These are phyloP conservation scores for Pyrus communis DNA, from an alignment of 306 rosid species.

Conservation along the genomic window DNA sequence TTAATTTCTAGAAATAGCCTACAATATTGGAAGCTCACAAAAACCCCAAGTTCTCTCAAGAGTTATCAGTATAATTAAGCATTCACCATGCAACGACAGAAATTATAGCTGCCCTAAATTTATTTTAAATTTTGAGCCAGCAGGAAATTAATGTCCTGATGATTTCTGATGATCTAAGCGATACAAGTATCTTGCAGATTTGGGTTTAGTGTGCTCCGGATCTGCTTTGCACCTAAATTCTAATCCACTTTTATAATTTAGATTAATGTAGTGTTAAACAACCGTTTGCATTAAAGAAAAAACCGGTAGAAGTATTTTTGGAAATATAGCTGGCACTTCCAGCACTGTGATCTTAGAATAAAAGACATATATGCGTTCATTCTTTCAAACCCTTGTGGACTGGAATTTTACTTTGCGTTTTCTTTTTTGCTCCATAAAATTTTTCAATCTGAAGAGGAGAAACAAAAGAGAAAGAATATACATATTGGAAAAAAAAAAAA, in stretches of 20 bases:
- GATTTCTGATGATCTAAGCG: too few species aligned
- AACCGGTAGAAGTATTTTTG: too few species aligned
- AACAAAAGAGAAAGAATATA: neutral
- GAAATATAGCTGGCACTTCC: neutral
- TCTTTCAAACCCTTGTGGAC: neutral
- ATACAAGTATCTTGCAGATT: too few species aligned
- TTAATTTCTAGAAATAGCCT: neutral
- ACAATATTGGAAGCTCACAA: neutral
- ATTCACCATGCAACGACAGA: neutral
- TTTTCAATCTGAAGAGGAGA: neutral
- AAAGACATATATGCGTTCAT: neutral
- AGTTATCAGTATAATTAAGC: neutral
- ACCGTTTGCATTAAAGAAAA: too few species aligned
- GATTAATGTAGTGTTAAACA: too few species aligned
- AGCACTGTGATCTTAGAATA: neutral
- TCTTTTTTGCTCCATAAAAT: neutral
- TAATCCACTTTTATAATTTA: too few species aligned
- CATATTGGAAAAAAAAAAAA: too few species aligned
- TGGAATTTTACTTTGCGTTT: neutral
- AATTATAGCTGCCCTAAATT: neutral
- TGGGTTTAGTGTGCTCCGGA: too few species aligned
- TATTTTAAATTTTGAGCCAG: neutral
- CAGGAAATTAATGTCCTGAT: neutral
- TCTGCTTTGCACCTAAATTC: too few species aligned
- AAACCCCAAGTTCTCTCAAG: neutral